phyloP scores from a whole-genome alignment of 2,329 filamentous ascomycete species.

The Onygenales sp. region DNA sequence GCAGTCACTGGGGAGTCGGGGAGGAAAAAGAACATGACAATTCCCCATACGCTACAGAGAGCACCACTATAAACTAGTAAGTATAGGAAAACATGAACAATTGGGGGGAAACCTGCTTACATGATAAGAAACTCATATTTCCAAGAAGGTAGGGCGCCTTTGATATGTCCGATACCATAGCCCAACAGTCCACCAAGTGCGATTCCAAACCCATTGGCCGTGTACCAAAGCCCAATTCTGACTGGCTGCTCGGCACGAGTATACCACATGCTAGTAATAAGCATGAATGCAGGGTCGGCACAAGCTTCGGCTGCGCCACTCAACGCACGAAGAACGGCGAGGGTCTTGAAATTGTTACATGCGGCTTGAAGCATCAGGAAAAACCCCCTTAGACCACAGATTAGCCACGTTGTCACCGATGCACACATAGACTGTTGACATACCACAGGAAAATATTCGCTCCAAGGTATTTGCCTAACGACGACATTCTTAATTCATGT shows the following conservation, averaged over 20 bases:
- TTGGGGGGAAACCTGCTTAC: slow-evolving; percentile 14
- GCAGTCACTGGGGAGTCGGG: slow-evolving; percentile 50
- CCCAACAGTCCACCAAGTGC: slow-evolving; percentile 49
- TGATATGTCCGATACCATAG: slow-evolving; percentile 53
- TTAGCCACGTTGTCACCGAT: background rate
- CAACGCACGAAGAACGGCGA: slow-evolving; percentile 48
- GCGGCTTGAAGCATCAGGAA: slow-evolving; percentile 46
- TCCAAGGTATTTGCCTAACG: slow-evolving; percentile 42
- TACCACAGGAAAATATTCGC: slow-evolving; percentile 50
- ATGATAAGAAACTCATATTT: slow-evolving; percentile 62
- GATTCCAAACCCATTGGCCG: slow-evolving; percentile 50
- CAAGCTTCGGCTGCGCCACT: slow-evolving; percentile 50
- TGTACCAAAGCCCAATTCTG: slow-evolving; percentile 51
- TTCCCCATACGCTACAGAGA: slow-evolving; percentile 50
- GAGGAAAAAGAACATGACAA: slow-evolving; percentile 48
- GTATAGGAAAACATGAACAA: background rate
- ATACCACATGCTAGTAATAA: slow-evolving; percentile 59
- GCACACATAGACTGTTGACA: slow-evolving; percentile 3
- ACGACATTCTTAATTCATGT: background rate
- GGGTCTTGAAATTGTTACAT: slow-evolving; percentile 45
- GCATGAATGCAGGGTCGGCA: slow-evolving; percentile 52
- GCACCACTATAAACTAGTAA: slow-evolving; percentile 26
- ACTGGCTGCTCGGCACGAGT: slow-evolving; percentile 54
- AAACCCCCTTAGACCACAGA: slow-evolving; percentile 26
- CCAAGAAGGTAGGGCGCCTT: slow-evolving; percentile 50